Evolutionary conservation across 345 rosid species (phyloP), one percentile per base, ranked within the genome.

Genomic region (Salix arbutifolia): DNA sequence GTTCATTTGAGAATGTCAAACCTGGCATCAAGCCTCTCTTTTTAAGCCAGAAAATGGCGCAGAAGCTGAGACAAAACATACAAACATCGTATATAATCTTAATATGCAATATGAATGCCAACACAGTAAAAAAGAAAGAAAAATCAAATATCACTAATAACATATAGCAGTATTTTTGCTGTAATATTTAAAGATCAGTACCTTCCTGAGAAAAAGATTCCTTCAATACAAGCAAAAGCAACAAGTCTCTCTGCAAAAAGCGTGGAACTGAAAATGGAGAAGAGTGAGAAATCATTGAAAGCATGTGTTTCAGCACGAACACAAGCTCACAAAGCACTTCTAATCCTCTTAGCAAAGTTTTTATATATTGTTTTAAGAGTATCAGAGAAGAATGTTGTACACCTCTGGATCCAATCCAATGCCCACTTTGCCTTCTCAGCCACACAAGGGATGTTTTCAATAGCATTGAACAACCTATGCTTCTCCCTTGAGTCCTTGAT

Each of bases 21-120:
- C 97, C 98, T 6, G 98, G 97, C 98, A 94, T 92, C 74, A 93
- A 79, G 80, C 97, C 97, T 80, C 98, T 88, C 92, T 93, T 94
- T 81, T 94, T 93, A 64, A 94, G 95, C 97, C 97, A 91, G 84
- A 94, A 94, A 76, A 93, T 89, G 84, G 97, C 91, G 79, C 97
- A 94, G 83, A 94, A 94, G 86, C 98, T 94, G 92, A 62, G 76
- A 73, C 79, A 33, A 64, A 81, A 37, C 31, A 17, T 18, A 70
- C 67, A n/a, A 76, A 81, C 37, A 50, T 74, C 75, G 30, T 18
- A 65, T 18, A 52, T 14, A 72, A 72, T 25, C 11, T 35, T n/a
- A 67, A 65, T 21, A 46, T 2, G 19, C 53, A n/a, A 77, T n/a
- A 79, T 70, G 16, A 77, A 74, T 42, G 48, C 19, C 30, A 74